Evolutionary conservation across 768 basidiomycete genomes (phyloP), one percentile per base, ranked within the genome.

Genomic region (Lactarius pseudohatsudake): DNA sequence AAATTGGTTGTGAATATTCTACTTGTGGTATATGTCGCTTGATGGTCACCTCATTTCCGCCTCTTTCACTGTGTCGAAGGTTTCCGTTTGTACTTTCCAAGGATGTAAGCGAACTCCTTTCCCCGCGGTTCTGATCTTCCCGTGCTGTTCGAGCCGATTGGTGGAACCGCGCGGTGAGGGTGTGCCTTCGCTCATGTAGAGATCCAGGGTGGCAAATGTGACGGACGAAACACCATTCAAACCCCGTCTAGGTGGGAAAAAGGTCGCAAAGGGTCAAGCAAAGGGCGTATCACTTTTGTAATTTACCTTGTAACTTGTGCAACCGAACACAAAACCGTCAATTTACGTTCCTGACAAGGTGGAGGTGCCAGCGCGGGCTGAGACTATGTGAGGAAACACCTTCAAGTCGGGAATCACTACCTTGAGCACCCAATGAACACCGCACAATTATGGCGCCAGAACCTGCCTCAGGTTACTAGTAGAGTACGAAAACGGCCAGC

Each of bases 1-100:
- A 91, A 87, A 76, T 74, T 92, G 64, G 81, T 91, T 5, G 88
- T 92, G 26, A 92, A 92, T 74, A 83, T 86, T n/a, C 74, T 92
- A 60, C 71, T 92, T 56, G 87, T 92, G 28, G 84, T 86, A 4
- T 92, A 80, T 68, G 84, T 92, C 69, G 85, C 86, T 57, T 88
- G 77, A 82, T 43, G 32, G 10, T n/a, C 56, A 32, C 30, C 41
- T 30, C 1, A 36, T 47, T 18, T 28, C 26, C 18, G 32, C 45
- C 43, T 22, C 22, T 41, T 28, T 30, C 38, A 55, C 36, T 62
- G 30, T 41, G 40, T 47, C 41, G 20, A 9, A 13, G 38, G 22
- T 20, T 55, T 32, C 28, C 50, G 26, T 13, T 20, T 67, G 57
- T 63, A 67, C 34, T 45, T 47, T 22, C 16, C 6, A 9, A 10